Conservation (phyloP, 2,329 filamentous ascomycete species). For the Colletotrichum simmondsii region DNA sequence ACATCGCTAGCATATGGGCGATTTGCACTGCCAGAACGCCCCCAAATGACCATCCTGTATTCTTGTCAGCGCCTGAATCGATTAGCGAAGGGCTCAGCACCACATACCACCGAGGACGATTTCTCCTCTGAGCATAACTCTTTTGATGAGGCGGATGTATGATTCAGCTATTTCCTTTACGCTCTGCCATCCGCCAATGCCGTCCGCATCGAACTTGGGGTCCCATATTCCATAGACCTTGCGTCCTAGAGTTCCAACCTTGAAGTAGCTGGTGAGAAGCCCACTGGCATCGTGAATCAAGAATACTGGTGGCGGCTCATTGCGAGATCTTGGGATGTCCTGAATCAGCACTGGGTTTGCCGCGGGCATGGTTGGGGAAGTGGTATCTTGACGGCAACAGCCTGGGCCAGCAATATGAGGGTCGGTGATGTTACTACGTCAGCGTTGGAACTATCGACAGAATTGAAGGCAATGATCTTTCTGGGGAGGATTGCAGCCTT, state of each 20-base stretch:
- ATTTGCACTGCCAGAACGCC: constrained; percentile 19
- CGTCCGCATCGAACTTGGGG: constrained; percentile 24
- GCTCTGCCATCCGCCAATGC: constrained; percentile 29
- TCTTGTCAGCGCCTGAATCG: accelerated
- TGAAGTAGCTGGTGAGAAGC: constrained; percentile 26
- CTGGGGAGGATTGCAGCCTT: background rate
- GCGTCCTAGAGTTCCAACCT: constrained; percentile 8
- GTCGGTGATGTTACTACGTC: background rate
- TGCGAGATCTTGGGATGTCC: constrained; percentile 16
- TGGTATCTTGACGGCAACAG: background rate
- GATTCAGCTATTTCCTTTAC: constrained; percentile 19
- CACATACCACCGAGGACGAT: constrained; percentile 18
- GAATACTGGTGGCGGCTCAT: constrained; percentile 13
- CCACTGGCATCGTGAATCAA: constrained; percentile 27
- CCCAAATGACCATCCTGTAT: constrained; percentile 21
- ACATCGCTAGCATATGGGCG: constrained; percentile 23
- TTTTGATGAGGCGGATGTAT: constrained; percentile 26
- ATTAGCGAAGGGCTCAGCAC: accelerated
- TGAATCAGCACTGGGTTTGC: constrained; percentile 25
- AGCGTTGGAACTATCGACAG: background rate
- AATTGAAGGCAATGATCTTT: background rate
- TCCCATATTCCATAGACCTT: constrained; percentile 27
- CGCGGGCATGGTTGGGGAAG: constrained; percentile 1
- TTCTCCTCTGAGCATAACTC: constrained; percentile 26
- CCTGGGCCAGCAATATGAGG: background rate